phyloP scores from a whole-genome alignment of 202 grass and related monocot genomes.

The Dendrocalamus latiflorus region DNA sequence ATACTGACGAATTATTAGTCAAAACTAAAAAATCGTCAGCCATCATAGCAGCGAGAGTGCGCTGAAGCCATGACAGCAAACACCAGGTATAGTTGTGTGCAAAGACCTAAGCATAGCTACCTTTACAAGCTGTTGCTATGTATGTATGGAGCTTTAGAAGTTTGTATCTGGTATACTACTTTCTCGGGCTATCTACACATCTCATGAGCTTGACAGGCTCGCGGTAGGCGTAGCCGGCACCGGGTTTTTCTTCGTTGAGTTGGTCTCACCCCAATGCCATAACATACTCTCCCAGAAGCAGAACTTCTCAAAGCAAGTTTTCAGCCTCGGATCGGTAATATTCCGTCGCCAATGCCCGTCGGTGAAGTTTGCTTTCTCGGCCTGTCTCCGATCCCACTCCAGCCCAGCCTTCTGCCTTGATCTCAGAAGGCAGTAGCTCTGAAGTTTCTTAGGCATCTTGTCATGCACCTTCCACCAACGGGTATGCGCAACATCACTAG shows the following conservation, averaged over 20 bases:
- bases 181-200: constrained; percentile 46
- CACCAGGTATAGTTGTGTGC: constrained; percentile 35
- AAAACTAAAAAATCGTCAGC: constrained; percentile 33
- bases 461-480: constrained; percentile 88
- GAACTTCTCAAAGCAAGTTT: constrained; percentile 85
- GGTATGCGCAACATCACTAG: constrained; percentile 70
- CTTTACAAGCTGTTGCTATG: constrained; percentile 66
- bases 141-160: constrained; percentile 42
- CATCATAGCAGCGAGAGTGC: constrained; percentile 14
- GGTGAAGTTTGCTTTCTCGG: constrained; percentile 59
- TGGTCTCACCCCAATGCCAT: constrained; percentile 86
- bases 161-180: constrained; percentile 49
- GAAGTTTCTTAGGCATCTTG: constrained; percentile 69
- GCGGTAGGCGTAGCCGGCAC: background rate
- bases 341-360: constrained; percentile 75
- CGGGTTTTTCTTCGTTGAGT: constrained; percentile 30
- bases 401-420: constrained; percentile 80
- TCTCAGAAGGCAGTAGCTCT: constrained; percentile 70
- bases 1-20: constrained; percentile 50
- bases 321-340: constrained; percentile 65
- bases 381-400: constrained; percentile 79
- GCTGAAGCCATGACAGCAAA: constrained; percentile 29
- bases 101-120: constrained; percentile 43
- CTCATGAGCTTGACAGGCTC: constrained; percentile 37
- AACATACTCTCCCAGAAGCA: constrained; percentile 98